Conservation (phyloP, 768 basidiomycete genomes). For the Phaffia australis region DNA sequence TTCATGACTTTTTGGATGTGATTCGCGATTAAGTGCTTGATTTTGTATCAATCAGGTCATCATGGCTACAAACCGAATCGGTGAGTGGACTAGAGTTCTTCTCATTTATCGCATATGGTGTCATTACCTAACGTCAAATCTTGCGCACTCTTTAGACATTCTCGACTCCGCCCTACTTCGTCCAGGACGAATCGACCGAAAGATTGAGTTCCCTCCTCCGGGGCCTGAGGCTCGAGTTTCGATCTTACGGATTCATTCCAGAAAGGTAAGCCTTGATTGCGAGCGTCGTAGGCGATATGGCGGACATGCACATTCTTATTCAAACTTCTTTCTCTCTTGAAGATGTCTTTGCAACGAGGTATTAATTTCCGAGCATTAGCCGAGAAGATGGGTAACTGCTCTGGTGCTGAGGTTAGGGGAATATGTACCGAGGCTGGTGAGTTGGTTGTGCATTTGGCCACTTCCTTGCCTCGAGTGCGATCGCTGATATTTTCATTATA, state of each 20-base stretch:
- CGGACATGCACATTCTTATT: background rate
- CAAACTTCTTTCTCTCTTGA: background rate
- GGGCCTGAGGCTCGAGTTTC: conserved; percentile 92
- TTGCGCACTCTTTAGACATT: conserved; percentile 52
- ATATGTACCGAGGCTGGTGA: conserved; percentile 21
- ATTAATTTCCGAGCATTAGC: conserved; percentile 93
- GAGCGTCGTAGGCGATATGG: background rate
- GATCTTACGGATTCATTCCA: conserved; percentile 92
- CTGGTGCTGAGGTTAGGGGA: conserved; percentile 72
- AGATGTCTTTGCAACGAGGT: conserved; percentile 96
- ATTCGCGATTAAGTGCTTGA: conserved; percentile 6
- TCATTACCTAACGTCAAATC: background rate
- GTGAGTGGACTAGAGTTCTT: conserved; percentile 32
- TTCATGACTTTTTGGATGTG: background rate
- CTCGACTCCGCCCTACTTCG: conserved; percentile 84
- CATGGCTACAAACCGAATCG: conserved; percentile 97
- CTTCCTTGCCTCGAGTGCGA: background rate
- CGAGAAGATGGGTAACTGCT: conserved; percentile 94
- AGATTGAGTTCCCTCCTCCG: conserved; percentile 98
- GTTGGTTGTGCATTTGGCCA: background rate
- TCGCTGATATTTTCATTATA: background rate
- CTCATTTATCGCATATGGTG: background rate
- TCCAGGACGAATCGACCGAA: conserved; percentile 88
- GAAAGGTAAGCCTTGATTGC: conserved; percentile 53
- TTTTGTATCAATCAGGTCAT: conserved; percentile 45